These are phyloP conservation scores for Apophysomyces sp. DNA, from an alignment of 371 early-diverging fungal species.

Conservation along the genomic window DNA sequence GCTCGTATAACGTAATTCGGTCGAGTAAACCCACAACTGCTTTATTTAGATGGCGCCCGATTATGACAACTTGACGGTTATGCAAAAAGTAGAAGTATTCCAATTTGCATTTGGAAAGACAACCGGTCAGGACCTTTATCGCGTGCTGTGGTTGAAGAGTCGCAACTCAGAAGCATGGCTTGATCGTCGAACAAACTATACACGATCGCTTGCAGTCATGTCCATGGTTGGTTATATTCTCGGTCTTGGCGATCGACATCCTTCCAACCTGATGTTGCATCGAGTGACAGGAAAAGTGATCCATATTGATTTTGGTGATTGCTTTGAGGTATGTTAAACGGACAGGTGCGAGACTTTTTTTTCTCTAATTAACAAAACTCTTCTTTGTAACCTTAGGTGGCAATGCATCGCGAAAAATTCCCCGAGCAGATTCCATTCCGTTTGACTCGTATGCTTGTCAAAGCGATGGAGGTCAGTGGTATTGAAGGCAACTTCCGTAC, in stretches of 20 bases:
- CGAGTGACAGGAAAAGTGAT: constrained; percentile 92
- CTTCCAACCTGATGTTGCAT: constrained; percentile 97
- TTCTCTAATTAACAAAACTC: no score
- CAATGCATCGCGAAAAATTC: constrained; percentile 96
- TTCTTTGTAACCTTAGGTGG: constrained; percentile 54
- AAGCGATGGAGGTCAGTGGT: constrained; percentile 97
- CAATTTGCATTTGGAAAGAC: constrained; percentile 94
- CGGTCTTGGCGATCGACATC: constrained; percentile 98
- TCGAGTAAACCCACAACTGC: neutral
- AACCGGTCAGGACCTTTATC: constrained; percentile 93
- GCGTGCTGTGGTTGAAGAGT: constrained; percentile 95
- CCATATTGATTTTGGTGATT: constrained; percentile 99
- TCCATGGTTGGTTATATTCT: constrained; percentile 99
- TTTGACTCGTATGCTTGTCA: constrained; percentile 96
- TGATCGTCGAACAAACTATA: constrained; percentile 95
- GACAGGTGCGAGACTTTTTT: neutral
- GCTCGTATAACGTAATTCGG: neutral
- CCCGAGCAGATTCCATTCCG: constrained; percentile 99
- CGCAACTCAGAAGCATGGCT: constrained; percentile 96
- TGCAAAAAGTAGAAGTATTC: constrained; percentile 97
- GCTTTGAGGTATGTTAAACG: constrained; percentile 82
- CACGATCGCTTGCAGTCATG: constrained; percentile 95
- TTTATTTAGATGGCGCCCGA: constrained; percentile 84
- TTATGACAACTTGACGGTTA: constrained; percentile 87
- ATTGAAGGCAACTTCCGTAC: constrained; percentile 96